Evolutionary conservation across 2,329 filamentous ascomycete species (phyloP).

Genomic region (Elsinoe perseae): DNA sequence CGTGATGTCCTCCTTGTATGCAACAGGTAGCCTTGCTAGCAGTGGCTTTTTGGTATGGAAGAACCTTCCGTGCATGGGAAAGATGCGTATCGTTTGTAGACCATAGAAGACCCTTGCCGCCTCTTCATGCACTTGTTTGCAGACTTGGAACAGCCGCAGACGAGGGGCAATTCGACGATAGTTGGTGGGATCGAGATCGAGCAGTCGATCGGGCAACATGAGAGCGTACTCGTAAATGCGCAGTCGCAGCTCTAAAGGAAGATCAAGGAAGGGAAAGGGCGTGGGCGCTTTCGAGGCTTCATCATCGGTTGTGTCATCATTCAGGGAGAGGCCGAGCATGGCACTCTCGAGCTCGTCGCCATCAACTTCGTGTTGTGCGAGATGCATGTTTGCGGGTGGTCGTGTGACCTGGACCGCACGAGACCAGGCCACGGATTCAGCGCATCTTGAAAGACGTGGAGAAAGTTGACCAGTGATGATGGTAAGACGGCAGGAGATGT

Average conservation of each 20-base stretch:
- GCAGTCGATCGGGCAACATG: slow-evolving; percentile 42
- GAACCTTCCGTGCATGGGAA: slow-evolving; percentile 57
- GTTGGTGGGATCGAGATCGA: slow-evolving; percentile 62
- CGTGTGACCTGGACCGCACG: slow-evolving; percentile 11
- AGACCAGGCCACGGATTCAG: slow-evolving; percentile 14
- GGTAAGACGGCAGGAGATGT: slow-evolving; percentile 17
- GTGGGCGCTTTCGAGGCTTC: slow-evolving; percentile 18
- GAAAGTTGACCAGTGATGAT: neutral
- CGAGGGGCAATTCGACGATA: slow-evolving; percentile 52
- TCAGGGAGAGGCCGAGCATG: slow-evolving; percentile 20
- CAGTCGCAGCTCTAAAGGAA: slow-evolving; percentile 63
- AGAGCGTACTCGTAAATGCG: slow-evolving; percentile 62
- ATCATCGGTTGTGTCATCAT: slow-evolving; percentile 10
- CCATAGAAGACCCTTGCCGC: slow-evolving; percentile 60
- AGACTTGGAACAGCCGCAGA: slow-evolving; percentile 55
- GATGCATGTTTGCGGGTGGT: slow-evolving; percentile 14
- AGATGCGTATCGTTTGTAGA: slow-evolving; percentile 53
- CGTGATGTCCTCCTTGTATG: slow-evolving; percentile 53
- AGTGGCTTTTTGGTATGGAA: slow-evolving; percentile 68
- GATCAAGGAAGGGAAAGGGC: slow-evolving; percentile 57
- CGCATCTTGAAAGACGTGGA: slow-evolving; percentile 14
- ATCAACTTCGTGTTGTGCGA: slow-evolving; percentile 24
- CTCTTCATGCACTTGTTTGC: slow-evolving; percentile 54
- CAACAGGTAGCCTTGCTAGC: slow-evolving; percentile 55
- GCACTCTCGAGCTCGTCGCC: slow-evolving; percentile 20